Conservation (phyloP, 257 asterid species). For the Capsicum pubescens region DNA sequence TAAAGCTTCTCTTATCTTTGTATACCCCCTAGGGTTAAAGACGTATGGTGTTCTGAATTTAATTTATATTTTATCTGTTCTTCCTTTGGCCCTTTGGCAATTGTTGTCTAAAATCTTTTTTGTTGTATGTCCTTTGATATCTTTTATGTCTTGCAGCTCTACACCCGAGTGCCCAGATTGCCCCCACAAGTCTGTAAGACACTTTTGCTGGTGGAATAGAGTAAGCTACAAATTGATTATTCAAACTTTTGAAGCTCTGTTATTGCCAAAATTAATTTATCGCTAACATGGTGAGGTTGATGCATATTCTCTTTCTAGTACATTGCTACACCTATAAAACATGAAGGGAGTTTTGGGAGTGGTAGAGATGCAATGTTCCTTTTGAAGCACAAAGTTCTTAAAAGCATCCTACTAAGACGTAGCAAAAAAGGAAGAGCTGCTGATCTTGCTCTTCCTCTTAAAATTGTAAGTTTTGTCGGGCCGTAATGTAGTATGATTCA, state of each 20-base stretch:
- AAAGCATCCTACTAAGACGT: constrained; percentile 79
- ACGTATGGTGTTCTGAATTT: not conserved
- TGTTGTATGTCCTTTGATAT: constrained; percentile 21
- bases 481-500: constrained; percentile 9
- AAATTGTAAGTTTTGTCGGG: constrained; percentile 60
- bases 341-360: constrained; percentile 47
- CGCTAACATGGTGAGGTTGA: constrained; percentile 28
- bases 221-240: constrained; percentile 47
- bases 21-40: not conserved
- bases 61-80: not conserved
- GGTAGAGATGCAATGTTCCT: constrained; percentile 83
- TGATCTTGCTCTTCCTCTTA: constrained; percentile 92
- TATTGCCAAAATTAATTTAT: constrained; percentile 13
- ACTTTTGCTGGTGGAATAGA: constrained; percentile 98
- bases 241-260: not conserved
- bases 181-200: constrained; percentile 77
- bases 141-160: constrained; percentile 51
- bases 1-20: constrained; percentile 18
- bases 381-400: constrained; percentile 74
- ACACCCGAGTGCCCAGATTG: constrained; percentile 69
- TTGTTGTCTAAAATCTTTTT: constrained; percentile 19
- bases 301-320: constrained; percentile 49
- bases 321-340: constrained; percentile 78
- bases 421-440: constrained; percentile 98
- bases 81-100: not conserved